Percentiles rank a stretch among this genome's conserved stretches.
Evolutionary conservation across 2,329 filamentous ascomycete species (phyloP).

Genomic region (Colletotrichum lini): DNA sequence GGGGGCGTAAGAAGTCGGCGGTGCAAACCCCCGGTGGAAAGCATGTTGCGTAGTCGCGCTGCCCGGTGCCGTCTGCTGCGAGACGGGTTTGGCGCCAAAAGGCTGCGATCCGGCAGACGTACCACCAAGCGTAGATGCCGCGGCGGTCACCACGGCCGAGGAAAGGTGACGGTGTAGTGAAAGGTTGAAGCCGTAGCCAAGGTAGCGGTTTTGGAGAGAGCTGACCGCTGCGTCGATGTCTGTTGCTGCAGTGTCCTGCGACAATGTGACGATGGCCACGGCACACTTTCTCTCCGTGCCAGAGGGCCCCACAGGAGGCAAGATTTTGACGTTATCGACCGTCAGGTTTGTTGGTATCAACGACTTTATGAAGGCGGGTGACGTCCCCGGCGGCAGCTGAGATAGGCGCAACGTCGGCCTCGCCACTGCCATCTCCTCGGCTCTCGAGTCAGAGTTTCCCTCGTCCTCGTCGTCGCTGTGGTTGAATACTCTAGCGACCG

Average conservation of each 20-base stretch:
- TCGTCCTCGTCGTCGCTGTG: constrained; percentile 74
- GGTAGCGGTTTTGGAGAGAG: constrained; percentile 83
- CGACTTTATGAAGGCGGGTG: constrained; percentile 71
- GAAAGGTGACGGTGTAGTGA: constrained; percentile 87
- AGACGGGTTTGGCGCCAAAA: constrained; percentile 82
- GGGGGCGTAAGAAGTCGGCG: constrained; percentile 77
- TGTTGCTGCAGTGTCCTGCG: constrained; percentile 83
- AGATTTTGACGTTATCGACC: constrained; percentile 81
- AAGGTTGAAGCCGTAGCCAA: constrained; percentile 88
- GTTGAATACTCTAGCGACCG: constrained; percentile 80
- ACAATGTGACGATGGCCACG: constrained; percentile 85
- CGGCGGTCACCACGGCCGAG: constrained; percentile 72
- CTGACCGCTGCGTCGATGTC: constrained; percentile 88
- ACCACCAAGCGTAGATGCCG: constrained; percentile 55
- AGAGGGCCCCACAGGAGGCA: constrained; percentile 67
- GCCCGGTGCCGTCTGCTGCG: constrained; percentile 54
- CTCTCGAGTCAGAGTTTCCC: constrained; percentile 59
- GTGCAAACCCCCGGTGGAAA: constrained; percentile 77
- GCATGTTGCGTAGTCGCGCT: constrained; percentile 60
- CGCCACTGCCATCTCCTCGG: constrained; percentile 71
- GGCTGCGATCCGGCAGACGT: constrained; percentile 71
- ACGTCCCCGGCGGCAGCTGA: constrained; percentile 73
- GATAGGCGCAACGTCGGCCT: constrained; percentile 75
- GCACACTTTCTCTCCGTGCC: constrained; percentile 78
- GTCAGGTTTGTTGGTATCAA: constrained; percentile 71